Base-by-base conservation (phyloP, 106 monocot species). In the Amphibolis antarctica region DNA sequence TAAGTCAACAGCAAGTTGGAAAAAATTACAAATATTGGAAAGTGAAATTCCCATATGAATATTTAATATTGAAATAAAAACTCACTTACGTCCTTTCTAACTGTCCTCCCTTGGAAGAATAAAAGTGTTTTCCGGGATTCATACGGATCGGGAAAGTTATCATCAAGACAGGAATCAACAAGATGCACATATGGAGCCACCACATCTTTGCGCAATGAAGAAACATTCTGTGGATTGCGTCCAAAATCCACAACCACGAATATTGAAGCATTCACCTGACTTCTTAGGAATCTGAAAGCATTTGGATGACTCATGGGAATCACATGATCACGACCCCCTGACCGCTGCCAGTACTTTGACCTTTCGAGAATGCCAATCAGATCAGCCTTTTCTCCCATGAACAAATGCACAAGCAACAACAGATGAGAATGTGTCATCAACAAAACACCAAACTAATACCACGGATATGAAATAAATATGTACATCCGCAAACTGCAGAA, bases 261-360 rank as follows among this genome's bases (percentile, higher is more conserved):
- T 52, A 96, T 90, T 13, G 94, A 96, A 56, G 86, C 77, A 65
- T 96, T 96, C 55, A 96, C 71, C 57, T 78, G 68, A 74, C 82
- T 76, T 43, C 86, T 77, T 20, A 84, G 71, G 69, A 96, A 96
- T 68, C 94, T 83, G 72, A 96, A 96, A 66, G 89, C 94, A 74
- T 96, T 96, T 53, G 94, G 94, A 58, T 96, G 94, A 43, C 84
- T 86, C 84, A 90, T 86, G 57, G 94, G 94, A 67, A 96, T 82
- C 28, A 96, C 80, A 69, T 90, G 94, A 56, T 90, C 89, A 30
- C 89, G 81, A 0, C 94, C 94, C 9, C 67, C 79, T 26, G 89
- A 96, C 13, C 69, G 77, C 42, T 90, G 83, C 84, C 86, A 96
- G 56, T 84, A 96, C 66, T 78, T 76, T 26, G 94, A 96, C 55